These are phyloP conservation scores for Pholiota molesta DNA, from an alignment of 768 basidiomycete genomes.

Conservation along the genomic window DNA sequence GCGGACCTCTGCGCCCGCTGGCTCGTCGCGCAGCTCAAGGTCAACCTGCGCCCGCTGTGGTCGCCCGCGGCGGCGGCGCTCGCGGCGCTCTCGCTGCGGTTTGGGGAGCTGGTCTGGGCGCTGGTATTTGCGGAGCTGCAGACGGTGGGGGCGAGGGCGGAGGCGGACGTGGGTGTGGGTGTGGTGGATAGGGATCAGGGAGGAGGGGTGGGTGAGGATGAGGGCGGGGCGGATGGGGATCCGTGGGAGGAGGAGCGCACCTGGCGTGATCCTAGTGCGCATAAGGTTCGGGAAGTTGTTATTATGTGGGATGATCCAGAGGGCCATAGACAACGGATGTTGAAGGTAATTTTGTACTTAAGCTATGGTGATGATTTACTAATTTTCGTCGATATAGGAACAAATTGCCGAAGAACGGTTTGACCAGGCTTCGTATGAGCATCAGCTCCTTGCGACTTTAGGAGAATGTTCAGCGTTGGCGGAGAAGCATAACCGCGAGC, in stretches of 20 bases:
- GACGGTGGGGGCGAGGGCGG: constrained; percentile 24
- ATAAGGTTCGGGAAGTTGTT: constrained; percentile 56
- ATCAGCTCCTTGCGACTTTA: constrained; percentile 74
- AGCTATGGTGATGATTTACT: not conserved
- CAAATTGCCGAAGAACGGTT: constrained; percentile 54
- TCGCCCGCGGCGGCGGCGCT: constrained; percentile 76
- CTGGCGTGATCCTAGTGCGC: constrained; percentile 78
- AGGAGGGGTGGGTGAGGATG: constrained; percentile 5
- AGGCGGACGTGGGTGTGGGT: not conserved
- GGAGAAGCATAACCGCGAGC: constrained; percentile 86
- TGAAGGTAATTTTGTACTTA: constrained; percentile 33
- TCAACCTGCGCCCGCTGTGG: constrained; percentile 92
- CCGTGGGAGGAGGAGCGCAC: constrained; percentile 72
- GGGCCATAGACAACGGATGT: constrained; percentile 27
- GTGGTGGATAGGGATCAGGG: constrained; percentile 23
- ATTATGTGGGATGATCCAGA: constrained; percentile 48
- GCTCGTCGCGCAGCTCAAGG: constrained; percentile 89
- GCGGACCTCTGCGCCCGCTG: constrained; percentile 72
- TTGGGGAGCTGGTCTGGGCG: constrained; percentile 74
- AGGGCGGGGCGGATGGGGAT: constrained; percentile 28
- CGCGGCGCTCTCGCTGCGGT: constrained; percentile 51
- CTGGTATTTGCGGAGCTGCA: constrained; percentile 68
- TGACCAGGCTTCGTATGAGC: constrained; percentile 76
- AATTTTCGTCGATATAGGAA: constrained; percentile 25
- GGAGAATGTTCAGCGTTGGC: constrained; percentile 71